Evolutionary conservation across 2,329 filamentous ascomycete species (phyloP).

Genomic region (Aspergillus costaricaensis): DNA sequence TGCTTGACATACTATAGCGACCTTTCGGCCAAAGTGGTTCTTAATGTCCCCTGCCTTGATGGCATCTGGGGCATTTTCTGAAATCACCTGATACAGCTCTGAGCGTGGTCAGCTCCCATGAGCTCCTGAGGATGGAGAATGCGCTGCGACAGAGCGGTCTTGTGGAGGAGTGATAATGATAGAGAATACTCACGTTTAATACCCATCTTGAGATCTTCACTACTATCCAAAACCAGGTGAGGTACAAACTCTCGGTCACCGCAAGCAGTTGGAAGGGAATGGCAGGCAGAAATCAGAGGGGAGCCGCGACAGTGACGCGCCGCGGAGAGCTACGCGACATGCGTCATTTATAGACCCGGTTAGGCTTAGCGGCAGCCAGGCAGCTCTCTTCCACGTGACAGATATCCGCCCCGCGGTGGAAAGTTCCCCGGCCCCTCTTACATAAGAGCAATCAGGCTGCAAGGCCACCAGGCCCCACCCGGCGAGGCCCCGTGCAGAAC

Average conservation of each 20-base stretch:
- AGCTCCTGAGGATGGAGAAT: constrained; percentile 41
- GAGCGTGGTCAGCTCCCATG: constrained; percentile 17
- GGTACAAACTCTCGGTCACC: background rate
- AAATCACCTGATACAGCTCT: constrained; percentile 78
- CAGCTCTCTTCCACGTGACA: constrained; percentile 22
- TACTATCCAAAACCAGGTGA: background rate
- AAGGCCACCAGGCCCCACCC: constrained; percentile 19
- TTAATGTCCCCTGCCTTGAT: constrained; percentile 98
- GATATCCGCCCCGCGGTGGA: constrained; percentile 9
- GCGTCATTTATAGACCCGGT: constrained; percentile 23
- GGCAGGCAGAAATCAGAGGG: background rate
- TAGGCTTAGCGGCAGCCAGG: constrained; percentile 14
- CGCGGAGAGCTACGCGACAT: constrained; percentile 20
- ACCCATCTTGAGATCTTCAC: constrained; percentile 44
- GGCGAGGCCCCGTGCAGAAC: background rate
- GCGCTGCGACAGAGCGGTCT: constrained; percentile 50
- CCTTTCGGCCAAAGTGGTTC: constrained; percentile 96
- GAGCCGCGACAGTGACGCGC: constrained; percentile 19
- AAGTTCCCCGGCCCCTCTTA: constrained; percentile 10
- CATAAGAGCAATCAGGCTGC: background rate
- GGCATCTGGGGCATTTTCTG: constrained; percentile 90
- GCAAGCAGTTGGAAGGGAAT: background rate
- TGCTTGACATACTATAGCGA: constrained; percentile 75
- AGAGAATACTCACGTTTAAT: constrained; percentile 50
- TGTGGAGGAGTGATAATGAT: background rate